Conservation (phyloP, 208 protist species). For the Leishmania turanica region DNA sequence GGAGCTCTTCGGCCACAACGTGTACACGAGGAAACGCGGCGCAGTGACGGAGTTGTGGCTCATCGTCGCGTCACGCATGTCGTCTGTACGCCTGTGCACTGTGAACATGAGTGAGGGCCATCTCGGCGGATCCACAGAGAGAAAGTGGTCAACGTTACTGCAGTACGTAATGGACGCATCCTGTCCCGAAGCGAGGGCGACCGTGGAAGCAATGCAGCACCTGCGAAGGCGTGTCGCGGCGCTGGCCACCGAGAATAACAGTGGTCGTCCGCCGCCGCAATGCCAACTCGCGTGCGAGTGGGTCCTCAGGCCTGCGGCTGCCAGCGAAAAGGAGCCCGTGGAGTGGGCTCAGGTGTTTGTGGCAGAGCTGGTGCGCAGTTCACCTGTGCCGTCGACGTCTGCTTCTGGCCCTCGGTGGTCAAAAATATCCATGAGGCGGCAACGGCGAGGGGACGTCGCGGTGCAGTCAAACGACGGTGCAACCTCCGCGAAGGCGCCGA, state of each 20-base stretch:
- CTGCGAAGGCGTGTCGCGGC: neutral
- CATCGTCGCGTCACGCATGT: neutral
- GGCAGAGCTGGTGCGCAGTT: neutral
- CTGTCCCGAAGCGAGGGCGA: neutral
- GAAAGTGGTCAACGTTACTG: neutral
- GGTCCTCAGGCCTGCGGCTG: neutral
- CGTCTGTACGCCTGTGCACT: neutral
- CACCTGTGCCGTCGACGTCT: neutral
- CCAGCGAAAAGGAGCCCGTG: neutral
- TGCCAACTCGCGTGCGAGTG: conserved; percentile 5
- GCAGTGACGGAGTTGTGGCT: neutral
- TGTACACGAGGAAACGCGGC: neutral
- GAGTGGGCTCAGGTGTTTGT: conserved; percentile 5
- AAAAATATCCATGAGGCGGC: neutral
- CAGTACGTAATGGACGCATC: conserved; percentile 6
- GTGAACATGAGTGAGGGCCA: neutral
- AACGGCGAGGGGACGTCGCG: neutral
- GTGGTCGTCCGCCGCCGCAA: neutral
- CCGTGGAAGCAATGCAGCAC: neutral
- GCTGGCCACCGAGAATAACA: neutral
- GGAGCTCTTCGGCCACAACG: neutral
- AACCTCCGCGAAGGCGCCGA: neutral
- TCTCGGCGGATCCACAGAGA: neutral
- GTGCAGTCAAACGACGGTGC: neutral
- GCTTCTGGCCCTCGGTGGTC: neutral